These are phyloP conservation scores for Globisporangium canariense DNA, from an alignment of 352 stramenopile genomes.

Conservation along the genomic window DNA sequence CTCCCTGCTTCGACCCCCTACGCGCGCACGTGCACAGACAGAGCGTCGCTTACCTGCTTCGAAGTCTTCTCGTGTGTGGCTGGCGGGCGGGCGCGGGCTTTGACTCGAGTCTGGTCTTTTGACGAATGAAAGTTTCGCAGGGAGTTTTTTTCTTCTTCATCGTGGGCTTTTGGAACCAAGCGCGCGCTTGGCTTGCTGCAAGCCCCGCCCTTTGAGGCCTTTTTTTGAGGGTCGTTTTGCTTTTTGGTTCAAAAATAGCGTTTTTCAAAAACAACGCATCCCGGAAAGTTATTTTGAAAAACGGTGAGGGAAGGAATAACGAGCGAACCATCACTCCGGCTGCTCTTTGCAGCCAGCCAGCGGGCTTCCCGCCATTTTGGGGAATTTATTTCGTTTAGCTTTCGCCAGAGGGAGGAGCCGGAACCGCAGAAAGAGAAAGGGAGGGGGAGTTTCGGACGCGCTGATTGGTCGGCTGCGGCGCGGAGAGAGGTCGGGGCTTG, in stretches of 20 bases:
- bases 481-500: neutral
- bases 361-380: slow-evolving; percentile 10
- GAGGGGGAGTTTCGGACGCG: slow-evolving; percentile 1
- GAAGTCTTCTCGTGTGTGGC: slow-evolving; percentile 27
- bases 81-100: slow-evolving; percentile 71
- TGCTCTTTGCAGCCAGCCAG: slow-evolving; percentile 2
- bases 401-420: neutral
- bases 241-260: slow-evolving; percentile 19
- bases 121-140: slow-evolving; percentile 74
- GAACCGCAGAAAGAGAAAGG: slow-evolving; percentile 9
- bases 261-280: neutral
- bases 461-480: slow-evolving; percentile 9
- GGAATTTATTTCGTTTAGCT: slow-evolving; percentile 1
- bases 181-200: neutral
- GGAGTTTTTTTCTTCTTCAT: slow-evolving; percentile 30
- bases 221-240: slow-evolving; percentile 13
- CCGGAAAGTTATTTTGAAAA: slow-evolving; percentile 6
- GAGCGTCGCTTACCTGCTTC: slow-evolving; percentile 35
- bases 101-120: slow-evolving; percentile 81
- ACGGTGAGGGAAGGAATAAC: slow-evolving; percentile 3
- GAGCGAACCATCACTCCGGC: slow-evolving; percentile 1
- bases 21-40: neutral
- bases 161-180: slow-evolving; percentile 17
- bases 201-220: neutral
- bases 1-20: neutral